A percentile compares a stretch with the other conserved stretches of the same genome.
These are phyloP conservation scores for Russula emetica DNA, from an alignment of 768 basidiomycete species.

Conservation along the genomic window DNA sequence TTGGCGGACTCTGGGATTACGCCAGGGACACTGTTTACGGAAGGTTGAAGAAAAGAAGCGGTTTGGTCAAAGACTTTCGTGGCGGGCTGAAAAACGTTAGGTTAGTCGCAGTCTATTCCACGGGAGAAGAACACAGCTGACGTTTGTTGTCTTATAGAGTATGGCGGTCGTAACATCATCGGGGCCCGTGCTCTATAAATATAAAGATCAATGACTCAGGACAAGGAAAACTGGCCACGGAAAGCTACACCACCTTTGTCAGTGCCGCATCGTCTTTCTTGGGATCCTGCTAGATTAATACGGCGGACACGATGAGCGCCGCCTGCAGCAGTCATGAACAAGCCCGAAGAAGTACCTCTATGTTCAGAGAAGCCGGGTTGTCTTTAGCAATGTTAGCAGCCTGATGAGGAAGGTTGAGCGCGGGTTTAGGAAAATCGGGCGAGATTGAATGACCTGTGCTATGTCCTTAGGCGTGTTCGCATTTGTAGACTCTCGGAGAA, in stretches of 20 bases:
- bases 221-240: background rate
- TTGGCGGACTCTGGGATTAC: background rate
- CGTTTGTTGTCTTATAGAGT: conserved; percentile 17
- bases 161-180: background rate
- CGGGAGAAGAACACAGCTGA: conserved; percentile 5
- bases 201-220: background rate
- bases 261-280: background rate
- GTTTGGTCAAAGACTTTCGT: background rate
- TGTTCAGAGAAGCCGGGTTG: background rate
- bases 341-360: background rate
- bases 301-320: conserved; percentile 1
- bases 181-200: background rate
- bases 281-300: background rate
- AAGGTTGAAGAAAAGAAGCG: background rate
- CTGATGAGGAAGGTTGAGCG: conserved; percentile 9
- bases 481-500: conserved; percentile 10
- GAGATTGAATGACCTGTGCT: conserved; percentile 19
- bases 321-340: background rate
- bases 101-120: background rate
- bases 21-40: background rate
- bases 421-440: background rate
- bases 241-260: conserved; percentile 9
- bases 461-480: conserved; percentile 13
- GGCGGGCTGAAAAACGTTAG: conserved; percentile 1
- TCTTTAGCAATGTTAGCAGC: conserved; percentile 17